These are phyloP conservation scores for Hypoxylon rubiginosum DNA, from an alignment of 2,329 filamentous ascomycete species.

Conservation along the genomic window DNA sequence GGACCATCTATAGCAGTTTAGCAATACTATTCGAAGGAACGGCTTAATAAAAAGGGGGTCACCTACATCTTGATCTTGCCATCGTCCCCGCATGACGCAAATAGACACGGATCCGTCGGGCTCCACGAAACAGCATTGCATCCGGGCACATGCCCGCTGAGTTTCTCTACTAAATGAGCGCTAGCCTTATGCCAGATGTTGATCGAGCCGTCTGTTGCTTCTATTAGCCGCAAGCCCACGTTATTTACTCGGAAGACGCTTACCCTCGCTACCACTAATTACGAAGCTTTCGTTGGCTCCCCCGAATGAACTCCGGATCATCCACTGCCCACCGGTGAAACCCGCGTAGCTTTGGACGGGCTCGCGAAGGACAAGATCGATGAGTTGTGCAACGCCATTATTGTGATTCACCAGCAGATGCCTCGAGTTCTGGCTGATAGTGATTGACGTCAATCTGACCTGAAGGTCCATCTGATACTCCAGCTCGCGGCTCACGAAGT, in stretches of 20 bases:
- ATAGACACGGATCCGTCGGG: conserved; percentile 82
- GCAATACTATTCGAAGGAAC: conserved; percentile 1
- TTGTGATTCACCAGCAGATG: conserved; percentile 86
- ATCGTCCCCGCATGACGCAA: conserved; percentile 94
- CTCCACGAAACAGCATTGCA: conserved; percentile 95
- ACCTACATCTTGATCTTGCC: conserved; percentile 86
- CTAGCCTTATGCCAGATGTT: conserved; percentile 94
- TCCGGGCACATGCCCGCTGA: conserved; percentile 80
- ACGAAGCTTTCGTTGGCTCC: conserved; percentile 94
- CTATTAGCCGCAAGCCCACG: conserved; percentile 15
- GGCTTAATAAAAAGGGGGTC: conserved; percentile 1
- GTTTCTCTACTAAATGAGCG: conserved; percentile 79
- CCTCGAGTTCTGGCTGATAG: conserved; percentile 83
- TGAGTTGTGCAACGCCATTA: conserved; percentile 80
- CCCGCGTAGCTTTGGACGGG: conserved; percentile 82
- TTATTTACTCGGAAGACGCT: conserved; percentile 41
- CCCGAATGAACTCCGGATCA: conserved; percentile 88
- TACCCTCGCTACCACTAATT: conserved; percentile 91
- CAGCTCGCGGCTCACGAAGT: conserved; percentile 79
- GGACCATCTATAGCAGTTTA: conserved; percentile 54
- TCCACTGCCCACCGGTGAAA: conserved; percentile 78
- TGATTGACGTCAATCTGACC: conserved; percentile 80
- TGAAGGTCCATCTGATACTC: conserved; percentile 80
- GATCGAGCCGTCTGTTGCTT: conserved; percentile 70
- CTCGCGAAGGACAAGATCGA: conserved; percentile 80